Evolutionary conservation across 305 asterid species (phyloP), one percentile per base, ranked within the genome.

Genomic region (Andrographis paniculata): DNA sequence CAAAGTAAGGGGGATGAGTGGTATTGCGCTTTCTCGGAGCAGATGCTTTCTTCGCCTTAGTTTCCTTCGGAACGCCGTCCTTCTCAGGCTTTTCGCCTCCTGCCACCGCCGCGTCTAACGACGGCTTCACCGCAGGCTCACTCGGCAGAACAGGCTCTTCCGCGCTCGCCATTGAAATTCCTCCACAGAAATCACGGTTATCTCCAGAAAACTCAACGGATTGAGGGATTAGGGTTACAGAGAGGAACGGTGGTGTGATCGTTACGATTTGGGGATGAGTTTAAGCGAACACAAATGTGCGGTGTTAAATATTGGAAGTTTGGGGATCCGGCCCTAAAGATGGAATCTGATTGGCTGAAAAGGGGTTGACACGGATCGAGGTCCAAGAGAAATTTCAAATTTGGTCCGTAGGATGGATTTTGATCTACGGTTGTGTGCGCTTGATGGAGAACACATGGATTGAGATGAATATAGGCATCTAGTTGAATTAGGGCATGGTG

Each of bases 1-100:
- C 95, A n/a, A 77, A 65, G 77, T 88, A 88, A 2, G 97, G 66
- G 8, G 97, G 97, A 41, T 80, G 96, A 14, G 88, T 31, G 5
- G 79, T 17, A 42, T 20, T 69, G 5, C 80, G 78, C 73, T 74
- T 79, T 17, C 47, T 75, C 5, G 77, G 77, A 16, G 78, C 73
- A 20, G 77, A 63, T 14, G 72, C 65, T 42, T 79, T 79, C 69
- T 79, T 81, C 36, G 64, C 49, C 56, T 80, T 77, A 0, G 75
- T 30, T 18, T 63, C 77, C 39, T 71, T 72, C 4, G 61, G 46
- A 17, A 64, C 59, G 6, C 60, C 73, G 7, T 60, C 73, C 17
- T 31, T 23, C 1, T 36, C 66, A 5, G 61, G 49, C 67, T 67
- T 37, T 12, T 37, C 42, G 13, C 13, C 39, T 33, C 4, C 9